Percentiles rank a stretch among this genome's conserved stretches.
Conservation (phyloP, 805 yeast genomes). For the Maudiozyma barnettii region DNA sequence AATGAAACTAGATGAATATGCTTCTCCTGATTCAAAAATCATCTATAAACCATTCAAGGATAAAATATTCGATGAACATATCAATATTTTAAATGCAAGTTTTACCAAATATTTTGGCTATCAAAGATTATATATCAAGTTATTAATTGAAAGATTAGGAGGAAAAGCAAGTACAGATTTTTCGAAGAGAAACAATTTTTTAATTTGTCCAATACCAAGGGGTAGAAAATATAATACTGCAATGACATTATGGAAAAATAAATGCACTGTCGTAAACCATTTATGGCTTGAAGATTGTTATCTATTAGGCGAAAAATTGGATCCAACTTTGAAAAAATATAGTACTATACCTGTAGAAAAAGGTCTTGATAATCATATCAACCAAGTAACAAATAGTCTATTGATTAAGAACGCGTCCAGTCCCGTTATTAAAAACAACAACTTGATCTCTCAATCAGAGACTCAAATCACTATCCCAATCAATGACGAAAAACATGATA, state of each 20-base stretch:
- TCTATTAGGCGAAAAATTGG: neutral
- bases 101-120: constrained; percentile 80
- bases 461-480: neutral
- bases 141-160: constrained; percentile 57
- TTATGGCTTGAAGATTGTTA: constrained; percentile 60
- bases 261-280: constrained; percentile 53
- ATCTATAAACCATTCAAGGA: constrained; percentile 59
- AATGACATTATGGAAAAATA: constrained; percentile 42
- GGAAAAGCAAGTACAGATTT: constrained; percentile 61
- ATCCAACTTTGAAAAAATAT: neutral
- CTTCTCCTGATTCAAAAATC: constrained; percentile 43
- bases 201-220: constrained; percentile 53
- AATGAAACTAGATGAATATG: constrained; percentile 44
- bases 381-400: neutral
- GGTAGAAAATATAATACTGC: constrained; percentile 81
- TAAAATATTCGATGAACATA: constrained; percentile 41
- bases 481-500: neutral
- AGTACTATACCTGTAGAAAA: neutral
- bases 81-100: constrained; percentile 38
- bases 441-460: neutral
- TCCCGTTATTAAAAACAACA: too few relatives aligned
- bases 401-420: neutral
- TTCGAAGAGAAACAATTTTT: constrained; percentile 54
- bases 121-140: constrained; percentile 61
- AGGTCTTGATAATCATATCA: neutral